Conservation (phyloP, 164 flowering plant species). For the Hamamelis virginiana region DNA sequence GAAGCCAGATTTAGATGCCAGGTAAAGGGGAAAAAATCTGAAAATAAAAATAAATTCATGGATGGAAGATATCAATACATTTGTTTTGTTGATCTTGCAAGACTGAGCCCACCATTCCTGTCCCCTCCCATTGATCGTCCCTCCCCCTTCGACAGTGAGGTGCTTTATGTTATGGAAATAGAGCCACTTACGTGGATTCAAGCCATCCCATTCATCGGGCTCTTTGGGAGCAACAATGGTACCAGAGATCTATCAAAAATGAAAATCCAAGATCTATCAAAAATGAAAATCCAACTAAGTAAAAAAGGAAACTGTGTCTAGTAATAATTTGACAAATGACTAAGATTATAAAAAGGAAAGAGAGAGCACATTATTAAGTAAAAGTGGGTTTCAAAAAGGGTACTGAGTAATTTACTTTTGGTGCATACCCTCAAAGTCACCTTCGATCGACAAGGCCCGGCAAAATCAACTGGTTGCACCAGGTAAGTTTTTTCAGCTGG, state of each 20-base stretch:
- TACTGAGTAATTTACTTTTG: background rate
- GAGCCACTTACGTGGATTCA: constrained; percentile 73
- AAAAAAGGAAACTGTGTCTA: background rate
- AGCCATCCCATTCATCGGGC: constrained; percentile 70
- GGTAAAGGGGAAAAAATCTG: background rate
- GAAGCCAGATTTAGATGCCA: constrained; percentile 15
- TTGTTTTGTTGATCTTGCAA: constrained; percentile 68
- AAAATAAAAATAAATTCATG: background rate
- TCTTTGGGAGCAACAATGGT: constrained; percentile 67
- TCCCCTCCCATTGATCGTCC: constrained; percentile 84
- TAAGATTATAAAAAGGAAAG: background rate
- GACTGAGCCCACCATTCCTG: constrained; percentile 86
- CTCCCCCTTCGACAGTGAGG: constrained; percentile 71
- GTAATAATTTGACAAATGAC: background rate
- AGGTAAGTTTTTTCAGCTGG: constrained; percentile 50
- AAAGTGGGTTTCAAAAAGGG: background rate
- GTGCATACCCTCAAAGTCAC: constrained; percentile 61
- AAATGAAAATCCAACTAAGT: constrained; percentile 3
- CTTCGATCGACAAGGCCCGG: constrained; percentile 72
- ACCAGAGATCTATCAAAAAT: constrained; percentile 59
- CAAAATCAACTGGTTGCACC: constrained; percentile 61
- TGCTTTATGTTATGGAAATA: constrained; percentile 69
- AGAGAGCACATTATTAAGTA: background rate
- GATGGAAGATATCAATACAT: constrained; percentile 35
- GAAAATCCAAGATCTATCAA: constrained; percentile 39